A percentile compares a stretch with the other conserved stretches of the same genome.
These are phyloP conservation scores for Stachybotrys chlorohalonatus DNA, from an alignment of 2,329 filamentous ascomycete genomes.

Conservation along the genomic window DNA sequence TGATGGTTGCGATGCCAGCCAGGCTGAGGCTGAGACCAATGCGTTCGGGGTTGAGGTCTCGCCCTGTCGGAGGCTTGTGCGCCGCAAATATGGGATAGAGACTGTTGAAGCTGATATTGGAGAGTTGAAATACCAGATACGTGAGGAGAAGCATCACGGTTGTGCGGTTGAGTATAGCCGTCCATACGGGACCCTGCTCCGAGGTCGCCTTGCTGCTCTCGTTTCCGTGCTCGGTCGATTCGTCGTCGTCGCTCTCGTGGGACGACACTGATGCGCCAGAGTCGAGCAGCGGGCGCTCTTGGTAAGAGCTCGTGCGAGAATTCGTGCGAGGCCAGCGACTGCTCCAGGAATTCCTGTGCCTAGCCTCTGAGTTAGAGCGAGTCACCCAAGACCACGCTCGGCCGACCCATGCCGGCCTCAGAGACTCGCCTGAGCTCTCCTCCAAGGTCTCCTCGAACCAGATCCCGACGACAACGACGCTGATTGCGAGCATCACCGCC, in stretches of 20 bases:
- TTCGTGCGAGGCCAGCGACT: constrained; percentile 25
- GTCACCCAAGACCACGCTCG: constrained; percentile 18
- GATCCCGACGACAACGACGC: constrained; percentile 64
- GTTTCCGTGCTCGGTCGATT: constrained; percentile 17
- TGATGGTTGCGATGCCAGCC: constrained; percentile 74
- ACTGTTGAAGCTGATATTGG: constrained; percentile 92
- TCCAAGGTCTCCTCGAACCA: constrained; percentile 75
- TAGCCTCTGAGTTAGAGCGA: constrained; percentile 6
- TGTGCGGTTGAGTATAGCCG: constrained; percentile 65
- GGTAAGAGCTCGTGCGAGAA: constrained; percentile 5
- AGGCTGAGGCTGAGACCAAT: constrained; percentile 82
- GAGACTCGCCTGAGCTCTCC: constrained; percentile 16
- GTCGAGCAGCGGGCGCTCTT: constrained; percentile 19
- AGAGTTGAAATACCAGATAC: constrained; percentile 87
- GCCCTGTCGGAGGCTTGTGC: constrained; percentile 64
- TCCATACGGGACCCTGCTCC: constrained; percentile 30
- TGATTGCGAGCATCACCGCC: constrained; percentile 60
- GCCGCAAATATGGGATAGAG: constrained; percentile 90
- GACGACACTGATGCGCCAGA: constrained; percentile 14
- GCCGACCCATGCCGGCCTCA: constrained; percentile 23
- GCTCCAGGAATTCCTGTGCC: constrained; percentile 25
- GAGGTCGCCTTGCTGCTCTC: constrained; percentile 11
- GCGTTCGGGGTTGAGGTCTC: constrained; percentile 63
- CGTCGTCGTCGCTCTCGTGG: constrained; percentile 13
- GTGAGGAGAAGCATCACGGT: constrained; percentile 74